Evolutionary conservation across 2,329 filamentous ascomycete species (phyloP).

Genomic region (Cladosporium halotolerans): DNA sequence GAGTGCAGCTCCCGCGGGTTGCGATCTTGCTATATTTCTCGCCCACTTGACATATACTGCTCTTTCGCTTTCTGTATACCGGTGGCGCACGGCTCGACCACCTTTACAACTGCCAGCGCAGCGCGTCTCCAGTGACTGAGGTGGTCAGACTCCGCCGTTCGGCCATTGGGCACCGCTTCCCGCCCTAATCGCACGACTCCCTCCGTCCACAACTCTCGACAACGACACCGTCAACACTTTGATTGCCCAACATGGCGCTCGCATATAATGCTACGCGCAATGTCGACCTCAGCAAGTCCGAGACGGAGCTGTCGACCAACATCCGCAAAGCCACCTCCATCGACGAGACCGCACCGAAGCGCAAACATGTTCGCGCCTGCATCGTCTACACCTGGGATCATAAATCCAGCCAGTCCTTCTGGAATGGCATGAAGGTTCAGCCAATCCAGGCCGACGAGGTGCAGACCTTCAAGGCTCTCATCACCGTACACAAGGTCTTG

Average conservation of each 20-base stretch:
- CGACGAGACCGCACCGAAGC: conserved; percentile 62
- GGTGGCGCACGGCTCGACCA: too few species aligned
- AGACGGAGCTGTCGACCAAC: conserved; percentile 59
- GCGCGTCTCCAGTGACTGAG: too few species aligned
- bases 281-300: conserved; percentile 60
- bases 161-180: neutral
- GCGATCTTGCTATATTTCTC: too few species aligned
- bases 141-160: too few species aligned
- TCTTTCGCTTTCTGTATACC: too few species aligned
- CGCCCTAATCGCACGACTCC: neutral
- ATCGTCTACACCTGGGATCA: conserved; percentile 99
- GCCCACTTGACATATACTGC: too few species aligned
- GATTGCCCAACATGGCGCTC: conserved; percentile 5
- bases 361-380: conserved; percentile 95
- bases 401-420: conserved; percentile 90
- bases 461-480: conserved; percentile 97
- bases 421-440: conserved; percentile 99
- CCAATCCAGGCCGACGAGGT: conserved; percentile 98
- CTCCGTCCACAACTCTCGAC: neutral
- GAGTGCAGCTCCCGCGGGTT: too few species aligned
- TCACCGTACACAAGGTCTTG: conserved; percentile 93
- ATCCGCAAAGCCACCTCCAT: conserved; percentile 57
- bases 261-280: conserved; percentile 44
- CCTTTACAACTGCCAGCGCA: too few species aligned
- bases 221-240: neutral